Base-by-base conservation (phyloP, 495 filamentous ascomycete genomes). In the Daldinia bambusicola region DNA sequence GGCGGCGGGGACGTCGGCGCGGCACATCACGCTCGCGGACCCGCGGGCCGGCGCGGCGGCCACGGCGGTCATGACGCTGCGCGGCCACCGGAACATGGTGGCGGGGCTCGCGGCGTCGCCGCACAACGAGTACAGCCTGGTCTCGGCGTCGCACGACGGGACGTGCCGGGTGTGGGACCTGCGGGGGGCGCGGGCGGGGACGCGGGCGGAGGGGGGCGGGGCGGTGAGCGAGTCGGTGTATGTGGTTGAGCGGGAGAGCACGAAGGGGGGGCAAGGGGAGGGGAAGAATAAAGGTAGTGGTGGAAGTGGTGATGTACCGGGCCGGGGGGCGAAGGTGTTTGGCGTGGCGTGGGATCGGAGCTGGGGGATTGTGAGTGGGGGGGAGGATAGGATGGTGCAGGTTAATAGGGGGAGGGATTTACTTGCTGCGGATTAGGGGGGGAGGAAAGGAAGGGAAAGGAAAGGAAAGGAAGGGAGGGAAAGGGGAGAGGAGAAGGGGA, bases 111-210 rank as follows among this genome's bases (percentile, higher is more conserved):
- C 90, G 14, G 81, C 87, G 6, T 88, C 91, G 67, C 92, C 93
- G 0, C 83, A 87, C 40, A 94, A 90, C 79, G 85, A 89, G 65
- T 94, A 93, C 79, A 87, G 91, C 37, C 85, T 99, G 6, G 91
- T 93, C 7, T 93, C 89, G 30, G 94, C 90, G 14, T 89, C 89
- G 30, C 91, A 95, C 80, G 95, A 99, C 79, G 94, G 95, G 3
- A 97, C 93, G 9, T 93, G 90, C 77, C 85, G 93, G 40, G 85
- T 98, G 38, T 99, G 95, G 95, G 95, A 99, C 84, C 86, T 98
- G 68, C 85, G 95, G 36, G 88, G 87, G 57, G 88, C 86, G 67
- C 89, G 88, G 72, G 85, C 83, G 0, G 91, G 87, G 60, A 90
- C 89, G 67, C 84, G 87, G 50, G 82, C 83, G 63, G 85, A 84